Base-by-base conservation (phyloP, 306 rosid genomes). In the Lathyrus aphaca region DNA sequence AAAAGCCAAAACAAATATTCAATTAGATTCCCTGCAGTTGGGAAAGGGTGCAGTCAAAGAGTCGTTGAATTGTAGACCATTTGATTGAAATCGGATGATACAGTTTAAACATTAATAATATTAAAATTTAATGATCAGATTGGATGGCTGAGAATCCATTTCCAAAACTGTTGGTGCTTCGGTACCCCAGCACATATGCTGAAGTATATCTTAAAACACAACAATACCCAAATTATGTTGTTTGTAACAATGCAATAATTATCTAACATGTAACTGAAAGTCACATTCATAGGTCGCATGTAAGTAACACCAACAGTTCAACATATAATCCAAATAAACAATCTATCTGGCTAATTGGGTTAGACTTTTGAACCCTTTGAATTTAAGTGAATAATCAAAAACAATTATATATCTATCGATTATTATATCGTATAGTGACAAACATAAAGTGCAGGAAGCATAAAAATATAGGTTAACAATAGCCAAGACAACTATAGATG, bases 1-100 rank as follows among this genome's bases (percentile, higher is more conserved):
- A 53, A 63, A 73, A 64, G 58, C 39, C 9, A 23, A 78, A 72
- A 62, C 12, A 74, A 59, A 69, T n/a, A 51, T 65, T 27, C 45
- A 66, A 60, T 72, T 48, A 78, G 65, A 32, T 32, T 32, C 37
- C 37, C 37, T 32, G 37, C 37, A 32, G 37, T 32, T 32, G 37
- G 37, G 37, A 32, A 32, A 32, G 6, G 37, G 37, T 6, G 37
- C 37, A 32, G 37, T 32, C 37, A 6, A 32, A 32, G 37, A 32
- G 37, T 32, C 37, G 1, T 32, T 32, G 37, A 32, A 32, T 32
- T 32, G 37, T 5, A 32, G 37, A 32, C 37, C 37, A 32, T 32
- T 32, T 32, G 8, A 32, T 32, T 32, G 37, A 32, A 32, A 32
- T 32, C 37, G 1, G 37, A 32, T 32, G 37, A 6, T 32, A 5